Evolutionary conservation across 2,329 filamentous ascomycete genomes (phyloP).

Genomic region (Aspergillus uvarum): DNA sequence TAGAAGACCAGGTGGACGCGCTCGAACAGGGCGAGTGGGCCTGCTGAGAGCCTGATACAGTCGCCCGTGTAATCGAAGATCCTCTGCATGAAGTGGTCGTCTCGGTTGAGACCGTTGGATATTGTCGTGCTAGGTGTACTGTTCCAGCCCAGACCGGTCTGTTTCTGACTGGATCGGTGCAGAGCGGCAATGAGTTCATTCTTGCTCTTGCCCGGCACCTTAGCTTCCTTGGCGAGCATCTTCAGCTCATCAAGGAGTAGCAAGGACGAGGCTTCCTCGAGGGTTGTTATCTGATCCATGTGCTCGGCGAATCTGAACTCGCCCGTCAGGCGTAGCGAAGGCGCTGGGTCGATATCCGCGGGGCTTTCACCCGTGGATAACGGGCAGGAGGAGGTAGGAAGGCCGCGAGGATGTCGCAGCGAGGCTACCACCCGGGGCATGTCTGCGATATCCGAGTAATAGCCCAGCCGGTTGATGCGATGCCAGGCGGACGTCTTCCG

Average conservation of each 20-base stretch:
- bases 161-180: constrained; percentile 69
- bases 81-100: constrained; percentile 72
- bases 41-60: constrained; percentile 75
- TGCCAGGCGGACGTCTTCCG: constrained; percentile 93
- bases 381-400: constrained; percentile 52
- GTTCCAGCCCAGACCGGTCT: constrained; percentile 72
- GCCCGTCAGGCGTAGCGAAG: constrained; percentile 46
- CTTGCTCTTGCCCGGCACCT: constrained; percentile 85
- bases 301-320: constrained; percentile 77
- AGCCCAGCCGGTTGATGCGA: constrained; percentile 72
- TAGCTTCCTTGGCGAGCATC: constrained; percentile 77
- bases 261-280: constrained; percentile 81
- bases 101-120: constrained; percentile 58
- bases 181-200: constrained; percentile 73
- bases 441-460: constrained; percentile 79
- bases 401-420: constrained; percentile 58
- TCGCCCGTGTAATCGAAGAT: constrained; percentile 76
- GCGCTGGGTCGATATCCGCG: constrained; percentile 45
- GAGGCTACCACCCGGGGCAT: constrained; percentile 63
- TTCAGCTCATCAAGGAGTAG: constrained; percentile 88
- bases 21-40: constrained; percentile 79
- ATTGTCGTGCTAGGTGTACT: constrained; percentile 13
- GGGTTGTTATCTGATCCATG: constrained; percentile 70
- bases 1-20: constrained; percentile 96
- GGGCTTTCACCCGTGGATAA: constrained; percentile 37